phyloP scores from a whole-genome alignment of 2,329 filamentous ascomycete species.

The Talaromyces amestolkiae region DNA sequence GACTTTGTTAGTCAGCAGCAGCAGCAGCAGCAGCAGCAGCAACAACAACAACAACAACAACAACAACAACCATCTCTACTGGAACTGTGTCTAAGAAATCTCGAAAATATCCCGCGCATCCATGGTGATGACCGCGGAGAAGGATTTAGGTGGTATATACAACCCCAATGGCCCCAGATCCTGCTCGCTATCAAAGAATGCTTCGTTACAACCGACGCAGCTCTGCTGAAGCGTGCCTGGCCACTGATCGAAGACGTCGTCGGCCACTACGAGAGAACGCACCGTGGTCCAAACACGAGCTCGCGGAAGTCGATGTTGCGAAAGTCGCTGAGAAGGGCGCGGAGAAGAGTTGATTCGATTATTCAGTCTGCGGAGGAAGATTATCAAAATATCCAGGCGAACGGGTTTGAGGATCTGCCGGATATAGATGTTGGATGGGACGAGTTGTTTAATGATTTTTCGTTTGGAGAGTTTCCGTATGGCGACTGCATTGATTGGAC shows the following conservation, averaged over 20 bases:
- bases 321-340: slow-evolving; percentile 4
- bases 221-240: slow-evolving; percentile 26
- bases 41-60: background rate
- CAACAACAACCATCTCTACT: slow-evolving; percentile 18
- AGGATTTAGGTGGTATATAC: slow-evolving; percentile 31
- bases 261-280: background rate
- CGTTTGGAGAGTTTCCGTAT: background rate
- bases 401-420: background rate
- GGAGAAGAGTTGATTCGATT: slow-evolving; percentile 5
- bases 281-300: background rate
- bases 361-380: background rate
- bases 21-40: background rate
- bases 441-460: slow-evolving; percentile 6
- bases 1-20: background rate
- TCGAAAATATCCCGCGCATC: slow-evolving; percentile 30
- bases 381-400: background rate
- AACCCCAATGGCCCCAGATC: slow-evolving; percentile 29
- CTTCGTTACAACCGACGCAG: slow-evolving; percentile 25
- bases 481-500: background rate
- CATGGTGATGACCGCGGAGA: slow-evolving; percentile 31
- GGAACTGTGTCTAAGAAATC: slow-evolving; percentile 19
- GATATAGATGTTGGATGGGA: slow-evolving; percentile 13
- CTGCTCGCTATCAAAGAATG: slow-evolving; percentile 31
- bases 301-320: background rate
- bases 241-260: slow-evolving; percentile 27